Percentiles rank a stretch among this genome's conserved stretches.
phyloP scores from a whole-genome alignment of 2,329 filamentous ascomycete genomes.

The Arthrobotrys entomopaga region DNA sequence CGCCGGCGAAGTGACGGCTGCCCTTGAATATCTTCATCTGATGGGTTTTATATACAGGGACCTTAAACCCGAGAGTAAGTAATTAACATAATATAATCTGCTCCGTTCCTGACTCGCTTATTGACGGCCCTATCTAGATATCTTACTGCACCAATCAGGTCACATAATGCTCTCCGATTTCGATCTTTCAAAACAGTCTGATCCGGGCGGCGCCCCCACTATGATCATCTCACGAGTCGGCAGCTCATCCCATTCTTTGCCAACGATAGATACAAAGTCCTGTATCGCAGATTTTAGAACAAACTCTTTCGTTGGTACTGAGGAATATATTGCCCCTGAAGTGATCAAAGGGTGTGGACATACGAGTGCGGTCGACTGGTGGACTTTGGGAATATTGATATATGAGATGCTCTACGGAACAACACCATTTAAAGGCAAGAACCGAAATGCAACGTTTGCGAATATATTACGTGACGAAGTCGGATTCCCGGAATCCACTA shows the following conservation, averaged over 20 bases:
- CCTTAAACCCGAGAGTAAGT: slow-evolving; percentile 92
- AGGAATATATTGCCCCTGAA: slow-evolving; percentile 98
- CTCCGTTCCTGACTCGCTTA: not conserved
- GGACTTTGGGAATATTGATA: slow-evolving; percentile 95
- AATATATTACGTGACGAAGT: slow-evolving; percentile 97
- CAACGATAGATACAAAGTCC: slow-evolving; percentile 97
- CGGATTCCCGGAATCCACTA: slow-evolving; percentile 89
- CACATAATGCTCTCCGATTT: slow-evolving; percentile 99
- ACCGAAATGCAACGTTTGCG: slow-evolving; percentile 95
- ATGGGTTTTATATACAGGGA: slow-evolving; percentile 99
- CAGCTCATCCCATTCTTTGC: slow-evolving; percentile 83
- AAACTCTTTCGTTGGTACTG: slow-evolving; percentile 97
- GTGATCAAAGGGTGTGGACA: slow-evolving; percentile 99
- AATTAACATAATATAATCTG: too few relatives aligned
- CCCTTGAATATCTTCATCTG: slow-evolving; percentile 93
- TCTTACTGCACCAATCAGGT: slow-evolving; percentile 96
- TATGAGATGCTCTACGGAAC: slow-evolving; percentile 99
- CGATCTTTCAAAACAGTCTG: slow-evolving; percentile 97
- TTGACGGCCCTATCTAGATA: slow-evolving; percentile 73
- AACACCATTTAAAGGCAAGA: slow-evolving; percentile 99
- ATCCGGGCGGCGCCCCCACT: slow-evolving; percentile 91
- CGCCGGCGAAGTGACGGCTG: slow-evolving; percentile 95
- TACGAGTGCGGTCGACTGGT: slow-evolving; percentile 98
- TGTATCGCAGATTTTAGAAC: slow-evolving; percentile 98
- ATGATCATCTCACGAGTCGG: slow-evolving; percentile 93